phyloP scores from a whole-genome alignment of 805 yeast genomes.

The Yamadazyma sp. region DNA sequence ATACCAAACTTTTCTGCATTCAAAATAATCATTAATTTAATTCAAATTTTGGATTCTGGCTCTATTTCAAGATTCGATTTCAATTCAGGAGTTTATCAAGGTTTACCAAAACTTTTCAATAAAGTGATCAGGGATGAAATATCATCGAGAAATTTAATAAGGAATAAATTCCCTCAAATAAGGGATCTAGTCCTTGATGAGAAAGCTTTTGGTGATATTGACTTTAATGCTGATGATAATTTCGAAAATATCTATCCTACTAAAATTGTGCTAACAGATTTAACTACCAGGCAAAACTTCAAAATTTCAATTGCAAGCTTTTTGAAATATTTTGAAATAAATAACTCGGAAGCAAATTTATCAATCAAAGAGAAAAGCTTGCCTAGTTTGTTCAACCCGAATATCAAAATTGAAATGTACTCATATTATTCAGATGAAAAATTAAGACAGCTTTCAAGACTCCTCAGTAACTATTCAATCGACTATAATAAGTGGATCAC shows the following conservation, averaged over 20 bases:
- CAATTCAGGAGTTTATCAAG: constrained; percentile 32
- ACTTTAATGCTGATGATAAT: constrained; percentile 53
- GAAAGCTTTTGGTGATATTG: constrained; percentile 25
- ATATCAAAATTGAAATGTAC: constrained; percentile 40
- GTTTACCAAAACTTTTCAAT: constrained; percentile 31
- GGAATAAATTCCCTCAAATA: constrained; percentile 17
- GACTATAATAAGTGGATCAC: constrained; percentile 52
- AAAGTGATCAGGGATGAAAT: constrained; percentile 42
- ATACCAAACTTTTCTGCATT: constrained; percentile 53
- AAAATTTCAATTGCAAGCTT: constrained; percentile 27
- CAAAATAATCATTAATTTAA: constrained; percentile 46
- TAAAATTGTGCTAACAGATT: constrained; percentile 39
- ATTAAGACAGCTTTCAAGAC: constrained; percentile 34
- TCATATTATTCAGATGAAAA: constrained; percentile 51
- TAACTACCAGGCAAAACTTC: constrained; percentile 27
- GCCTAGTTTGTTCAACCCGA: constrained; percentile 1
- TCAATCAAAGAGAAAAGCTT: constrained; percentile 6
- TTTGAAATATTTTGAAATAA: constrained; percentile 20
- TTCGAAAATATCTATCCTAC: constrained; percentile 53
- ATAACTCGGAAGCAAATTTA: constrained; percentile 5
- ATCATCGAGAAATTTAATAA: constrained; percentile 34
- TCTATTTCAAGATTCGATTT: constrained; percentile 21
- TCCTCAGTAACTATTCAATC: constrained; percentile 39
- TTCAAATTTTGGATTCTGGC: constrained; percentile 38
- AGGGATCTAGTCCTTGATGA: constrained; percentile 35